Evolutionary conservation across 2,329 filamentous ascomycete species (phyloP), one percentile per base, ranked within the genome.

Genomic region (Graphilbum sp.): DNA sequence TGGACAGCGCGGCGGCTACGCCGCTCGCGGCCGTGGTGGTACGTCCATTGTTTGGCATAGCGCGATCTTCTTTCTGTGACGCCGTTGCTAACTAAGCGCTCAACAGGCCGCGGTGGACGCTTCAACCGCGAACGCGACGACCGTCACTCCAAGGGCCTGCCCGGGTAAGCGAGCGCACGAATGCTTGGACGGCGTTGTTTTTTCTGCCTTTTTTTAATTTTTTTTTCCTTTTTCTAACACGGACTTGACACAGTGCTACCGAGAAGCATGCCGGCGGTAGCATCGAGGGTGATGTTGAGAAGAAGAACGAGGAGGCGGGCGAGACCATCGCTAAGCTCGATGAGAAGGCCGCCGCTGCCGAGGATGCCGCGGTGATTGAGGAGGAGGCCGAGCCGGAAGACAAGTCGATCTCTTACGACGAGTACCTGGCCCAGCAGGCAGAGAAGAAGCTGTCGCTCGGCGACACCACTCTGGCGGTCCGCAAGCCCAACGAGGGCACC

Each of bases 241-340:
- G 23, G 7, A n/a, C 21, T 11, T 24, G 21, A 24, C 21, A 24
- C 40, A 80, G 84, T 42, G 79, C 83, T 47, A 79, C 81, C 54
- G 79, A 85, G 52, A 92, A 92, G 75, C 80, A 88, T 63, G 76
- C 80, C 57, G 81, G 88, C 86, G 90, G 88, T 52, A 78, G 74
- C 54, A 70, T 72, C 50, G 80, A 84, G 55, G 90, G 86, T 53
- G 67, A 78, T 45, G 80, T 80, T 55, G 85, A 92, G 65, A 76
- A 81, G 64, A 81, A 81, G 55, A 90, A 96, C 53, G 90, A 96
- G 72, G 75, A 84, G 63, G 85, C 80, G 50, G 90, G 81, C 51
- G 86, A 92, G 60, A 79, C 75, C 51, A 92, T 95, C 50, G 90
- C 90, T 49, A 72, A 84, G 63, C 66, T 69, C 47, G 88, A 96